phyloP scores from a whole-genome alignment of 345 rosid genomes.

The Pelargonium nanum region DNA sequence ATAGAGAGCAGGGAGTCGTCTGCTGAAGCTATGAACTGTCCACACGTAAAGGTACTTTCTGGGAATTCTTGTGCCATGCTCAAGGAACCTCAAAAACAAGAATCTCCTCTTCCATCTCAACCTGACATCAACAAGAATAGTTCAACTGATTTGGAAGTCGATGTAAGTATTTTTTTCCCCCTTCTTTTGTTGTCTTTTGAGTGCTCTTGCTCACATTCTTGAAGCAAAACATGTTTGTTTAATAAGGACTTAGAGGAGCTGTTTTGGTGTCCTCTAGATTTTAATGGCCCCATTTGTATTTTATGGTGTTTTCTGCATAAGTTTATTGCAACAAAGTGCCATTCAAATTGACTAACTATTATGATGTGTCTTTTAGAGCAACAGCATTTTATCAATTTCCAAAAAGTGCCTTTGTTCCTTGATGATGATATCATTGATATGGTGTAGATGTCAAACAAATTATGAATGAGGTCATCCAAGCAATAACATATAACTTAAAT shows the following conservation, averaged over 20 bases:
- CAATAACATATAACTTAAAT: too few species aligned
- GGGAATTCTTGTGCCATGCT: constrained; percentile 1
- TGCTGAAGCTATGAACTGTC: constrained; percentile 7
- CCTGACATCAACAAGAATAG: neutral
- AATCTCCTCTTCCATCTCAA: constrained; percentile 4
- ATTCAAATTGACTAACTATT: too few species aligned
- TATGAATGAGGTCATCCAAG: too few species aligned
- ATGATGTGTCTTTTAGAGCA: too few species aligned
- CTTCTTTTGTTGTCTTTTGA: neutral
- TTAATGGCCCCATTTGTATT: too few species aligned
- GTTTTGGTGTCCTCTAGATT: too few species aligned
- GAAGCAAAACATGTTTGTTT: neutral
- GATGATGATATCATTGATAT: too few species aligned
- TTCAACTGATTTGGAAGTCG: neutral
- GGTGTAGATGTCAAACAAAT: too few species aligned
- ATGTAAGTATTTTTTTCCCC: neutral
- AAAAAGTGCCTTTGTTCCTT: too few species aligned
- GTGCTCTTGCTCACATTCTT: neutral
- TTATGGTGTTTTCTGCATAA: too few species aligned
- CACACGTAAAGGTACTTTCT: constrained; percentile 1
- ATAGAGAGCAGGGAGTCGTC: neutral
- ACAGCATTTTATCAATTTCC: too few species aligned
- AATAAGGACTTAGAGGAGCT: neutral
- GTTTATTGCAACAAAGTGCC: too few species aligned
- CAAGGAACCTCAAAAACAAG: constrained; percentile 4